A percentile compares a stretch with the other conserved stretches of the same genome.
phyloP scores from a whole-genome alignment of 2,329 filamentous ascomycete species.

The Aspergillus sojae region DNA sequence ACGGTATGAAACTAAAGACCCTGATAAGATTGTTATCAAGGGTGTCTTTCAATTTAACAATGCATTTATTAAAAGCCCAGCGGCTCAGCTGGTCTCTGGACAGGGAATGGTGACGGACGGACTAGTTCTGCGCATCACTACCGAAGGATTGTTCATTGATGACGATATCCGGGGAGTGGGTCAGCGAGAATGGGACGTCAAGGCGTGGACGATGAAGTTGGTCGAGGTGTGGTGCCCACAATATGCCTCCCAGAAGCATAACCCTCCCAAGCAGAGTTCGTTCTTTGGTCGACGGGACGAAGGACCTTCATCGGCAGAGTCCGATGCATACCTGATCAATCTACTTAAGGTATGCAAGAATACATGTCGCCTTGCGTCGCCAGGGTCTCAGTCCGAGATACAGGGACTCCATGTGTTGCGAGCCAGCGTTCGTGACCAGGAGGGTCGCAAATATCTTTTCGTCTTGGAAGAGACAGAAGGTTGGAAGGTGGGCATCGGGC shows the following conservation, averaged over 20 bases:
- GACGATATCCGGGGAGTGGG: slow-evolving; percentile 88
- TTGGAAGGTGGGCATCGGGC: slow-evolving; percentile 64
- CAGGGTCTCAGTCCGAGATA: slow-evolving; percentile 44
- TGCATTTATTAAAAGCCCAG: slow-evolving; percentile 81
- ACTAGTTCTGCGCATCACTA: slow-evolving; percentile 86
- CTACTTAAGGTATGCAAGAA: slow-evolving; percentile 67
- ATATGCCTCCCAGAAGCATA: slow-evolving; percentile 49
- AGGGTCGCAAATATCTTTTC: slow-evolving; percentile 65
- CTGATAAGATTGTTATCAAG: slow-evolving; percentile 93
- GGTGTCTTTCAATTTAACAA: slow-evolving; percentile 94
- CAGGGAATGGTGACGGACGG: slow-evolving; percentile 86
- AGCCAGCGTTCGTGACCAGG: slow-evolving; percentile 60
- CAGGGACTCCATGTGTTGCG: slow-evolving; percentile 58
- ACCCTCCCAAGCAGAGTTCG: slow-evolving; percentile 31
- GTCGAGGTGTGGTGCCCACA: slow-evolving; percentile 84
- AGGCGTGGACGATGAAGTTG: slow-evolving; percentile 93
- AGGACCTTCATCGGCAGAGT: slow-evolving; percentile 64
- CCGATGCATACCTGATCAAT: slow-evolving; percentile 65
- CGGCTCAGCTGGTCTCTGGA: slow-evolving; percentile 87
- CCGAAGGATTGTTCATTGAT: slow-evolving; percentile 94
- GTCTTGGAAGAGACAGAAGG: slow-evolving; percentile 61
- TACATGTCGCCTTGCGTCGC: slow-evolving; percentile 57
- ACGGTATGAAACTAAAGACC: slow-evolving; percentile 84
- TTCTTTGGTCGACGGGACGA: slow-evolving; percentile 51
- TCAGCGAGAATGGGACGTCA: slow-evolving; percentile 98